These are phyloP conservation scores for Gracilaria vermiculophylla DNA, from an alignment of 23 red algal genomes.

Conservation along the genomic window DNA sequence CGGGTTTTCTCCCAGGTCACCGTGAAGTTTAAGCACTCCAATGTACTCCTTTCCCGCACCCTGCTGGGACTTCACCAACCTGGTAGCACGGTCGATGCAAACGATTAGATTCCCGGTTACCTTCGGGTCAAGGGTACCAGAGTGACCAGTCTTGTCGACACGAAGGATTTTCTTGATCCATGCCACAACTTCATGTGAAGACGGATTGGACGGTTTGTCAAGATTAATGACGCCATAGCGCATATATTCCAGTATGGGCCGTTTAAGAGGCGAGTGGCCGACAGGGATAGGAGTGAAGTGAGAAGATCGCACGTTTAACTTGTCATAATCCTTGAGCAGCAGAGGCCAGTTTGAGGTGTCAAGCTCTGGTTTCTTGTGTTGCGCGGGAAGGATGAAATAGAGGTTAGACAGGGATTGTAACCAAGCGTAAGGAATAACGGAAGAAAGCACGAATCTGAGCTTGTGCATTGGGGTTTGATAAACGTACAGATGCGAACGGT, in stretches of 20 bases:
- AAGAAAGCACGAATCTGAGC: no score
- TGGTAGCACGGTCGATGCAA: slow-evolving; percentile 94
- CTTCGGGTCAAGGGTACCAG: slow-evolving; percentile 97
- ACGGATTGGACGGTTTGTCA: slow-evolving; percentile 97
- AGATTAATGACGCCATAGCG: slow-evolving; percentile 96
- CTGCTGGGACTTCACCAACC: slow-evolving; percentile 98
- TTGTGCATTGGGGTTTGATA: no score
- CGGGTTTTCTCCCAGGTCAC: slow-evolving; percentile 65
- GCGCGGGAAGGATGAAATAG: neutral
- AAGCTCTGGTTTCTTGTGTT: slow-evolving; percentile 32
- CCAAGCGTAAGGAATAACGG: neutral
- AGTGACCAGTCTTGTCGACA: slow-evolving; percentile 96
- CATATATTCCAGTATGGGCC: slow-evolving; percentile 85
- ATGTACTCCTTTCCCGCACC: slow-evolving; percentile 97
- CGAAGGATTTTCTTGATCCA: slow-evolving; percentile 98
- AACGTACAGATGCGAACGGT: neutral
- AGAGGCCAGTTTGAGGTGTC: slow-evolving; percentile 92
- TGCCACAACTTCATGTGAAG: slow-evolving; percentile 97
- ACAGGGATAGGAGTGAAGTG: slow-evolving; percentile 96
- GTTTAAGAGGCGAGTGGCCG: slow-evolving; percentile 81
- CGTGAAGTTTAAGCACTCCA: slow-evolving; percentile 86
- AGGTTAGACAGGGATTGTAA: neutral
- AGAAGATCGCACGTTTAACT: slow-evolving; percentile 85
- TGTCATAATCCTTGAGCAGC: slow-evolving; percentile 97
- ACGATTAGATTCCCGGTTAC: slow-evolving; percentile 98